Evolutionary conservation across 2,329 filamentous ascomycete species (phyloP).

Genomic region (Aplosporella prunicola): DNA sequence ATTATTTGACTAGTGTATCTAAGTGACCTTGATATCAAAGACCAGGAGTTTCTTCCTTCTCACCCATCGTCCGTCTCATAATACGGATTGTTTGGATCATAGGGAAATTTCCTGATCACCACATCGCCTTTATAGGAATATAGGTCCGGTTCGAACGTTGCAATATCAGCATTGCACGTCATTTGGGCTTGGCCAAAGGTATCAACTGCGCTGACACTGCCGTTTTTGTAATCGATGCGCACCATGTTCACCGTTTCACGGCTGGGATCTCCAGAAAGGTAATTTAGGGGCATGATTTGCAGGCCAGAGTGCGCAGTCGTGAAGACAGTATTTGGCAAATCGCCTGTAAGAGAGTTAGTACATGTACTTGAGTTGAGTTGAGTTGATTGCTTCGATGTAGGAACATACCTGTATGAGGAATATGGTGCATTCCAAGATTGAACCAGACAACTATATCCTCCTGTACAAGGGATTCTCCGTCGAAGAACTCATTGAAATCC

Average conservation of each 20-base stretch:
- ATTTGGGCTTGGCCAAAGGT: constrained; percentile 25
- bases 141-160: constrained; percentile 18
- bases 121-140: constrained; percentile 26
- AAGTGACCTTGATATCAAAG: too few relatives aligned
- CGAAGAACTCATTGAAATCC: constrained; percentile 42
- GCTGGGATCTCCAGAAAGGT: constrained; percentile 29
- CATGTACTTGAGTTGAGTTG: neutral
- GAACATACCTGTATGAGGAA: constrained; percentile 26
- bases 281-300: constrained; percentile 35
- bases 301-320: constrained; percentile 39
- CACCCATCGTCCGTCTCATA: too few relatives aligned
- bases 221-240: constrained; percentile 27
- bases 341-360: constrained; percentile 10
- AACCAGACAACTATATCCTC: constrained; percentile 39
- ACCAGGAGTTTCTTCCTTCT: too few relatives aligned
- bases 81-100: constrained; percentile 2
- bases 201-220: constrained; percentile 19
- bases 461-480: constrained; percentile 35
- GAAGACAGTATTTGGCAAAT: constrained; percentile 45
- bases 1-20: too few relatives aligned
- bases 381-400: neutral
- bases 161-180: constrained; percentile 20
- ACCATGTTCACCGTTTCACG: constrained; percentile 31
- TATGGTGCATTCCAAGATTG: constrained; percentile 45
- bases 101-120: constrained; percentile 28